Base-by-base conservation (phyloP, 768 basidiomycete species). In the Lepiota venenata region DNA sequence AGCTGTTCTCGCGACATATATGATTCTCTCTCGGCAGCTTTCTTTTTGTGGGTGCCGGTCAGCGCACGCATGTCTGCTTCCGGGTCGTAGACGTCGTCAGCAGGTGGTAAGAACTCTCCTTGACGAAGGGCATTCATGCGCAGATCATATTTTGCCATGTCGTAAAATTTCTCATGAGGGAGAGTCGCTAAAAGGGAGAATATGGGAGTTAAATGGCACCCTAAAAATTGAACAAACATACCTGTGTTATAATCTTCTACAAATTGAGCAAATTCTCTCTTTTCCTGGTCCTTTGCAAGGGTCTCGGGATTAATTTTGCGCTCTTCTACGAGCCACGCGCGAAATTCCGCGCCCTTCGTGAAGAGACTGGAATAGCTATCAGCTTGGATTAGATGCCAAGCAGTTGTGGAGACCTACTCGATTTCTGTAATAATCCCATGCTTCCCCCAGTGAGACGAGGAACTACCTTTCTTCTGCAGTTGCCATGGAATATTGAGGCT, bases 101-200 rank as follows among this genome's bases (percentile, higher is more conserved):
- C 60, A 6, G 87, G 85, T 0, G 91, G 88, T 8, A 93, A 70
- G 48, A 82, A 87, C 60, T 90, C 92, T 37, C 94, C 94, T n/a
- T 84, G 77, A 42, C 93, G 84, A 46, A 96, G 71, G 18, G 91
- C 84, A 36, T 81, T 69, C 94, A 96, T 96, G 44, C 91, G 85
- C 18, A 75, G 75, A 56, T 94, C 91, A 66, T 93, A 93, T 4
- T 82, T 79, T 51, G 83, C 84, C 81, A 95, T 92, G 64, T 94
- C 82, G 68, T 96, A 96, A 69, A 94, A 97, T 67, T 97, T 97
- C 67, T 95, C 93, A 63, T 96, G 89, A 9, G 94, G 91, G 2
- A 97, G 77, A 2, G 94, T 97, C 12, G 93, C 93, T 93, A 53
- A 16, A 49, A 8, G 32, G 44, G 37, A 40, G 37, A 44, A 43